Evolutionary conservation across 257 asterid genomes (phyloP).

Genomic region (Gardenia jasminoides): DNA sequence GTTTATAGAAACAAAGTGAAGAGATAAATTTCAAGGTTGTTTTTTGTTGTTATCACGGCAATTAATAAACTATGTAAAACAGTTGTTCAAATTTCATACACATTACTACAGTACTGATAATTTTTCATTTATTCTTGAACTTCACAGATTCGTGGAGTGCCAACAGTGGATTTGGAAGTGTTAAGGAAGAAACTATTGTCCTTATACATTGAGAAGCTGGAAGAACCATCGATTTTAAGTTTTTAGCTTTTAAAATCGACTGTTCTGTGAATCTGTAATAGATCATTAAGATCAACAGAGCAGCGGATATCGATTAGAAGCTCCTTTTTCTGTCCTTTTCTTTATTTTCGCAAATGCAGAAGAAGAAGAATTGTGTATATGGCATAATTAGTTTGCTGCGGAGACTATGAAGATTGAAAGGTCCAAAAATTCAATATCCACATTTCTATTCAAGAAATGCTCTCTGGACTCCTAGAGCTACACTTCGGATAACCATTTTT

Average conservation of each 20-base stretch:
- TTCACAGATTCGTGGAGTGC: slow-evolving; percentile 37
- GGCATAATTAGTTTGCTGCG: too few relatives aligned
- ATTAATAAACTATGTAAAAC: neutral
- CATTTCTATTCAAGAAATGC: too few relatives aligned
- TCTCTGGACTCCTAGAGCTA: too few relatives aligned
- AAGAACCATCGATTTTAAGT: neutral
- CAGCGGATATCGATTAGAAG: neutral
- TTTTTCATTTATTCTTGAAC: slow-evolving; percentile 3
- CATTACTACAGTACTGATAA: neutral
- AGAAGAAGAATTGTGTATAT: neutral
- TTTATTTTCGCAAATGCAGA: too few relatives aligned
- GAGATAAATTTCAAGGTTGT: too few relatives aligned
- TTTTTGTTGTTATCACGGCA: neutral
- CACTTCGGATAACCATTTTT: too few relatives aligned
- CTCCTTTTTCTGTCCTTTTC: too few relatives aligned
- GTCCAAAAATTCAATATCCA: too few relatives aligned
- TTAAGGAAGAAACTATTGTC: slow-evolving; percentile 40
- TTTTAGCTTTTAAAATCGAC: neutral
- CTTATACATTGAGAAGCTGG: slow-evolving; percentile 6
- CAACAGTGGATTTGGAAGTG: slow-evolving; percentile 35
- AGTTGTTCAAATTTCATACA: neutral
- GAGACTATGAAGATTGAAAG: too few relatives aligned
- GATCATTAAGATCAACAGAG: neutral
- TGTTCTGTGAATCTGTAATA: neutral
- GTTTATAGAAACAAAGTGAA: neutral